phyloP scores from a whole-genome alignment of 441 rosid species.

The Euphorbia schlechtendalii region DNA sequence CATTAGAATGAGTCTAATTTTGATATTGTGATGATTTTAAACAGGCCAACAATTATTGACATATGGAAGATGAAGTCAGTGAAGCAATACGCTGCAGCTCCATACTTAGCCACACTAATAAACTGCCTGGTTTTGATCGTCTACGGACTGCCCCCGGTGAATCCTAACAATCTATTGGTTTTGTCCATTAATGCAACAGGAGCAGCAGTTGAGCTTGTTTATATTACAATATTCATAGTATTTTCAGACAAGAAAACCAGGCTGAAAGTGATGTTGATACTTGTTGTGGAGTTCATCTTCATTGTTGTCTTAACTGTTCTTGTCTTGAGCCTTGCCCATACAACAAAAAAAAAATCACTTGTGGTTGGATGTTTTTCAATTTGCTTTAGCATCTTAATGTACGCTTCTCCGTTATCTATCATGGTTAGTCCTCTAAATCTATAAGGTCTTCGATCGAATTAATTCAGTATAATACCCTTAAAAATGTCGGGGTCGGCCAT shows the following conservation, averaged over 20 bases:
- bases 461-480: no score
- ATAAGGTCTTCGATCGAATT: neutral
- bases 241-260: conserved; percentile 39
- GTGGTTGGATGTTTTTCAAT: conserved; percentile 60
- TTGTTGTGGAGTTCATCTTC: conserved; percentile 39
- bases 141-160: conserved; percentile 74
- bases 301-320: conserved; percentile 26
- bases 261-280: conserved; percentile 24
- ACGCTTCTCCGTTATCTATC: conserved; percentile 75
- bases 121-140: conserved; percentile 81
- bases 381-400: conserved; percentile 66
- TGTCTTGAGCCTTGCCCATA: conserved; percentile 44
- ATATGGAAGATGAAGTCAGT: conserved; percentile 69
- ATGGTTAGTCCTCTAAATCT: conserved; percentile 41
- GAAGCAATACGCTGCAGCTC: conserved; percentile 68
- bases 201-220: conserved; percentile 43
- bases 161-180: conserved; percentile 59
- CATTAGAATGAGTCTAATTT: neutral
- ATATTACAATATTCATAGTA: conserved; percentile 39
- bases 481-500: no score
- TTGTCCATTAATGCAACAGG: conserved; percentile 71
- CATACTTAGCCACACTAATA: conserved; percentile 68
- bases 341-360: conserved; percentile 35
- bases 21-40: neutral
- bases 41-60: conserved; percentile 68